phyloP scores from a whole-genome alignment of 257 asterid genomes.

The Nicotiana paniculata region DNA sequence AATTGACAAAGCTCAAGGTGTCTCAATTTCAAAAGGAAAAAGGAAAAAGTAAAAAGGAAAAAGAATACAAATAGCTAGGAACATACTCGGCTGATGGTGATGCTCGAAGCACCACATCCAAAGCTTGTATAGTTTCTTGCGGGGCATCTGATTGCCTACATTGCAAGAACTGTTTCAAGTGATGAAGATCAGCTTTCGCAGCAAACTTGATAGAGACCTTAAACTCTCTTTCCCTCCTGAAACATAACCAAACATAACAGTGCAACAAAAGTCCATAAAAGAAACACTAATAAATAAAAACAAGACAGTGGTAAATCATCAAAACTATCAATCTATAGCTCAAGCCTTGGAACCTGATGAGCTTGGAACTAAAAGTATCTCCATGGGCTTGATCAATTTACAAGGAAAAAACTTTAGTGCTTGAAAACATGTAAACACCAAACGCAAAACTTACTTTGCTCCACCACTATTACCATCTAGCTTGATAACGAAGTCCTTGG shows the following conservation, averaged over 20 bases:
- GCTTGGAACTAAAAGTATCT: not conserved
- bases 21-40: not conserved
- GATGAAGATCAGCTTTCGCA: conserved; percentile 49
- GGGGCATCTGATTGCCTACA: conserved; percentile 57
- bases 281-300: not conserved
- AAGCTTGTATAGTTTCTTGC: conserved; percentile 61
- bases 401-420: not conserved
- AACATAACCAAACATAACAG: not conserved
- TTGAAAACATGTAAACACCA: not conserved
- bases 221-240: conserved; percentile 59
- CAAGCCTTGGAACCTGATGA: not conserved
- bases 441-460: conserved; percentile 20
- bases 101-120: conserved; percentile 75
- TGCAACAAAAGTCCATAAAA: not conserved
- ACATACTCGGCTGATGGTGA: conserved; percentile 35
- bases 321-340: not conserved
- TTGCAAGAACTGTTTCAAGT: conserved; percentile 38
- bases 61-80: not conserved
- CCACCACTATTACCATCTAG: conserved; percentile 27
- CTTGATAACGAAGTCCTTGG: conserved; percentile 54
- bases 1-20: not conserved
- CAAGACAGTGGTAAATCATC: not conserved
- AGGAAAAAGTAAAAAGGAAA: not conserved
- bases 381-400: not conserved
- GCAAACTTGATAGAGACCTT: conserved; percentile 59